Percentiles rank a stretch among this genome's conserved stretches.
phyloP scores from a whole-genome alignment of 768 basidiomycete genomes.

The Leccinum boreale region DNA sequence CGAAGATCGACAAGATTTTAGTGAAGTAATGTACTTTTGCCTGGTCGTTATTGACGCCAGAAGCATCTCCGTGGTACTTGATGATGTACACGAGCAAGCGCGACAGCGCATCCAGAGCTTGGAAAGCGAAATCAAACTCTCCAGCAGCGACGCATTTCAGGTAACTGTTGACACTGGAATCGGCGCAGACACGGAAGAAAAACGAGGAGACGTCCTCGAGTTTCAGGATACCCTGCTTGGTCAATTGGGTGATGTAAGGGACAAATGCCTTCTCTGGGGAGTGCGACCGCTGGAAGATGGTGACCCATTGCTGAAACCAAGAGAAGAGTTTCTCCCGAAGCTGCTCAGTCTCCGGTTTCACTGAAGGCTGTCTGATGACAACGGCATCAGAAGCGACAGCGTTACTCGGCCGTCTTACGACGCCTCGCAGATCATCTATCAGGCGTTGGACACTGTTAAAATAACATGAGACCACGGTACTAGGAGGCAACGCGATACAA shows the following conservation, averaged over 20 bases:
- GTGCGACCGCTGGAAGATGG: constrained; percentile 86
- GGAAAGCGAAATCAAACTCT: constrained; percentile 78
- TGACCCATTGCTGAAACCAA: constrained; percentile 95
- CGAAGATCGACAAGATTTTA: constrained; percentile 96
- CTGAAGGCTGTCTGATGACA: constrained; percentile 44
- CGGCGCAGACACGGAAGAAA: constrained; percentile 97
- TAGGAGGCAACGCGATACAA: background rate
- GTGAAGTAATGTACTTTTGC: constrained; percentile 96
- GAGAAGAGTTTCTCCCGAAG: constrained; percentile 70
- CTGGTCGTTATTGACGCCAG: constrained; percentile 87
- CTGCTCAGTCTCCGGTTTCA: constrained; percentile 70
- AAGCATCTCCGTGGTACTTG: constrained; percentile 98
- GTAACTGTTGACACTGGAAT: constrained; percentile 89
- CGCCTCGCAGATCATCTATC: constrained; percentile 78
- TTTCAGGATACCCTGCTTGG: constrained; percentile 94
- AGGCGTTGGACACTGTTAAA: constrained; percentile 58
- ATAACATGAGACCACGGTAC: background rate
- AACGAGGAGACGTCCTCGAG: constrained; percentile 95
- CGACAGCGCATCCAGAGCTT: constrained; percentile 93
- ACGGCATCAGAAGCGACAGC: constrained; percentile 36
- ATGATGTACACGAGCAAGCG: constrained; percentile 96
- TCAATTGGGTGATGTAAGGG: constrained; percentile 94
- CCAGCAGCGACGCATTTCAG: constrained; percentile 68
- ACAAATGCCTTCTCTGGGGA: constrained; percentile 95
- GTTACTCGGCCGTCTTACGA: constrained; percentile 47